phyloP scores from a whole-genome alignment of 805 yeast genomes.

The Candida bentonensis region DNA sequence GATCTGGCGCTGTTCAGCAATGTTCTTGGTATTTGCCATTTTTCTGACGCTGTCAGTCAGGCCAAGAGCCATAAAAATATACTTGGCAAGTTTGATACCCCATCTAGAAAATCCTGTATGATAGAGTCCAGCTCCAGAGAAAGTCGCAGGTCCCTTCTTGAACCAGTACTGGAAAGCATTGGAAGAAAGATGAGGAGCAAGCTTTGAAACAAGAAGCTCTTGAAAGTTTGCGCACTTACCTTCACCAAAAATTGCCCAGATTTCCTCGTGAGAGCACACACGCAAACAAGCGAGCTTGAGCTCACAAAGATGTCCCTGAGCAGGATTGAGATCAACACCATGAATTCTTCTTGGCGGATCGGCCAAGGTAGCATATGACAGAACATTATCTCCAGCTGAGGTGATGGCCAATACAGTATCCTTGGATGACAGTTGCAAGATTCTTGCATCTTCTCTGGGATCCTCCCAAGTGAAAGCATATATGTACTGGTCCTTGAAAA shows the following conservation, averaged over 20 bases:
- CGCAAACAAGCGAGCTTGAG: conserved; percentile 61
- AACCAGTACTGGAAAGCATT: conserved; percentile 75
- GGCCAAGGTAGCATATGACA: conserved; percentile 58
- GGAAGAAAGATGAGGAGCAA: conserved; percentile 62
- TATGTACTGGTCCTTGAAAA: conserved; percentile 65
- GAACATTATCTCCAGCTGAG: conserved; percentile 73
- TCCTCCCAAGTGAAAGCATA: conserved; percentile 90
- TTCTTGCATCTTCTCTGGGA: conserved; percentile 63
- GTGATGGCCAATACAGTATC: conserved; percentile 75
- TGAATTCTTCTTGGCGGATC: conserved; percentile 66
- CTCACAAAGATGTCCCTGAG: conserved; percentile 69
- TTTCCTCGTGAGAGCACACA: conserved; percentile 38
- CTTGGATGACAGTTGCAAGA: conserved; percentile 41
- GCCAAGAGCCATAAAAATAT: conserved; percentile 42
- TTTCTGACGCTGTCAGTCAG: conserved; percentile 35
- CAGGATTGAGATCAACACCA: conserved; percentile 75
- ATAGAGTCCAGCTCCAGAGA: conserved; percentile 45
- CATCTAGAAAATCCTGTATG: conserved; percentile 80
- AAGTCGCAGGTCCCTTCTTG: conserved; percentile 45
- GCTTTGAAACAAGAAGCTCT: conserved; percentile 36
- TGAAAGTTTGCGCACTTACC: conserved; percentile 46
- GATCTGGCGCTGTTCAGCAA: conserved; percentile 47
- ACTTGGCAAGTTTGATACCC: conserved; percentile 61
- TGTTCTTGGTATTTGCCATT: conserved; percentile 41
- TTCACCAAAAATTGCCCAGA: conserved; percentile 67